These are phyloP conservation scores for Osmanthus fragrans DNA, from an alignment of 257 asterid species.

Conservation along the genomic window DNA sequence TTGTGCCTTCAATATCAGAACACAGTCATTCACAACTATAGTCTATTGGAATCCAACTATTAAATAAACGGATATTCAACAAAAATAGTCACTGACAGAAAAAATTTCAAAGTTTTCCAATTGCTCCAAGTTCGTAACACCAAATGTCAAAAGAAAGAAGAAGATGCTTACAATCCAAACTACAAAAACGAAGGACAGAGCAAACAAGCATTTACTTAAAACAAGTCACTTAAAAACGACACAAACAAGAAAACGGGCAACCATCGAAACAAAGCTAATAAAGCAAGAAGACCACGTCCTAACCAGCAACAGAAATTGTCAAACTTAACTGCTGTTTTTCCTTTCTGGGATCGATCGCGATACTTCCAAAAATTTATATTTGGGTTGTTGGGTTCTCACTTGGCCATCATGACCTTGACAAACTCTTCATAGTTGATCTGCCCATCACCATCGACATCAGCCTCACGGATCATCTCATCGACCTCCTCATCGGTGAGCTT, in stretches of 20 bases:
- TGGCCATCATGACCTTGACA: conserved; percentile 96
- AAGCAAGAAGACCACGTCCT: conserved; percentile 27
- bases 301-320: conserved; percentile 32
- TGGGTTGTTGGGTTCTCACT: conserved; percentile 43
- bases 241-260: conserved; percentile 30
- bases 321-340: conserved; percentile 28
- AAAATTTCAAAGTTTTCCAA: conserved; percentile 21
- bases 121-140: conserved; percentile 27
- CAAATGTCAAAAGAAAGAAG: conserved; percentile 19
- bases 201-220: conserved; percentile 36
- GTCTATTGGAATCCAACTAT: background rate
- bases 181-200: conserved; percentile 20
- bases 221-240: conserved; percentile 34
- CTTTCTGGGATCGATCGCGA: conserved; percentile 12
- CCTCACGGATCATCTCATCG: conserved; percentile 92
- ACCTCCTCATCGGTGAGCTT: conserved; percentile 89
- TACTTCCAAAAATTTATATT: conserved; percentile 28
- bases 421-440: conserved; percentile 92
- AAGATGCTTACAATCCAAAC: conserved; percentile 25
- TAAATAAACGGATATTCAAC: background rate
- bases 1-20: background rate
- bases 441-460: conserved; percentile 89
- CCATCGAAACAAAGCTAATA: conserved; percentile 27
- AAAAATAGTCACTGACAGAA: conserved; percentile 17
- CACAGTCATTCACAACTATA: background rate